A percentile compares a stretch with the other conserved stretches of the same genome.
phyloP scores from a whole-genome alignment of 768 basidiomycete species.

The Pleurotus eryngii region DNA sequence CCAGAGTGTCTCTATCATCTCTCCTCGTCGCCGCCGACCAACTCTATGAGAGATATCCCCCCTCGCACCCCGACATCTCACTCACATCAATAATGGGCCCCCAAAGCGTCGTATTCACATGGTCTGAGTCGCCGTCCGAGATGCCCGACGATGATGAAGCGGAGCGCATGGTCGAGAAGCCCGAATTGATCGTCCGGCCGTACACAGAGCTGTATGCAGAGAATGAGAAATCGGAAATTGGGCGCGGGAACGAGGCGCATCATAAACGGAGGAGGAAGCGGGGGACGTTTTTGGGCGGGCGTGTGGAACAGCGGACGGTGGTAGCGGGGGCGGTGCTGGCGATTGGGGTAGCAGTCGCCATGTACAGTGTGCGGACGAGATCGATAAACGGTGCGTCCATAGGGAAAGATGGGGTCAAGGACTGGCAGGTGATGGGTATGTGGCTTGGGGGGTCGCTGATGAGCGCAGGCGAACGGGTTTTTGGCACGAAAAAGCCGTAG shows the following conservation, averaged over 20 bases:
- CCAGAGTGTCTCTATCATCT: constrained; percentile 38
- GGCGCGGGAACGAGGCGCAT: constrained; percentile 18
- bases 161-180: constrained; percentile 54
- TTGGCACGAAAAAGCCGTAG: background rate
- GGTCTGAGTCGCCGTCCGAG: constrained; percentile 48
- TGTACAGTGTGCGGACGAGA: constrained; percentile 38
- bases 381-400: constrained; percentile 18
- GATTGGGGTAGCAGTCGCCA: constrained; percentile 67
- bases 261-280: constrained; percentile 18
- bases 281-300: constrained; percentile 17
- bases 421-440: constrained; percentile 23
- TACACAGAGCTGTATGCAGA: constrained; percentile 29
- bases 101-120: constrained; percentile 73
- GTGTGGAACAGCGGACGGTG: constrained; percentile 38
- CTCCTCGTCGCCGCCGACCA: constrained; percentile 58
- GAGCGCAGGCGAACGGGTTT: constrained; percentile 12
- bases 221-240: constrained; percentile 14
- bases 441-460: constrained; percentile 26
- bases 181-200: constrained; percentile 57
- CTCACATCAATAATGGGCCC: constrained; percentile 71
- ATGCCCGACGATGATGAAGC: constrained; percentile 53
- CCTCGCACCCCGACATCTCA: constrained; percentile 49
- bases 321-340: constrained; percentile 67
- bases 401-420: constrained; percentile 13
- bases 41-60: constrained; percentile 57